phyloP scores from a whole-genome alignment of 2,329 filamentous ascomycete genomes.

The Nemania sp. region DNA sequence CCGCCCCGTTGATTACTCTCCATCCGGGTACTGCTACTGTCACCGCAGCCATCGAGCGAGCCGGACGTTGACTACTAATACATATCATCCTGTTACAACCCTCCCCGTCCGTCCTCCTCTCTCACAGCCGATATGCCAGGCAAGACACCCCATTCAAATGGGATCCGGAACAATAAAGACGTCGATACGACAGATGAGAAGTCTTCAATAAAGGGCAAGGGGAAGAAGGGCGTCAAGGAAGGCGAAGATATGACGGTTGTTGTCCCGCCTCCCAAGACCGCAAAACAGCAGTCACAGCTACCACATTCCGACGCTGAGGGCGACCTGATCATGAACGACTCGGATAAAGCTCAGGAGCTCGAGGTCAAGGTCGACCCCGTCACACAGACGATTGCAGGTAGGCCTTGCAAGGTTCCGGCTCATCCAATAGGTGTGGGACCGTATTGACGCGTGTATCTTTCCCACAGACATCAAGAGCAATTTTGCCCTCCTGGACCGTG shows the following conservation, averaged over 20 bases:
- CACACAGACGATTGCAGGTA: conserved; percentile 64
- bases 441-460: conserved; percentile 7
- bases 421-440: neutral
- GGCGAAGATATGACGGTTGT: conserved; percentile 82
- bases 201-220: conserved; percentile 64
- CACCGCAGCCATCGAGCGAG: conserved; percentile 29
- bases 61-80: conserved; percentile 23
- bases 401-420: neutral
- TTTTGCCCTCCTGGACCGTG: conserved; percentile 88
- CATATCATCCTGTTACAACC: conserved; percentile 10
- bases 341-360: conserved; percentile 53
- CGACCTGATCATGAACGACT: conserved; percentile 72
- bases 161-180: conserved; percentile 68
- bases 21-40: conserved; percentile 11
- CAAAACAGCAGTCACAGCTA: conserved; percentile 61
- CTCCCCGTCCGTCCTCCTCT: conserved; percentile 8
- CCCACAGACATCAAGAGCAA: conserved; percentile 88
- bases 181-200: conserved; percentile 73
- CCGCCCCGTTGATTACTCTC: conserved; percentile 18
- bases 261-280: conserved; percentile 72
- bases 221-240: conserved; percentile 67
- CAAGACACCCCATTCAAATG: conserved; percentile 74
- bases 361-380: conserved; percentile 64
- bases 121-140: conserved; percentile 62
- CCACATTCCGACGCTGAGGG: conserved; percentile 65